These are phyloP conservation scores for Taphrina deformans DNA, from an alignment of 1,139 yeast species.

Conservation along the genomic window DNA sequence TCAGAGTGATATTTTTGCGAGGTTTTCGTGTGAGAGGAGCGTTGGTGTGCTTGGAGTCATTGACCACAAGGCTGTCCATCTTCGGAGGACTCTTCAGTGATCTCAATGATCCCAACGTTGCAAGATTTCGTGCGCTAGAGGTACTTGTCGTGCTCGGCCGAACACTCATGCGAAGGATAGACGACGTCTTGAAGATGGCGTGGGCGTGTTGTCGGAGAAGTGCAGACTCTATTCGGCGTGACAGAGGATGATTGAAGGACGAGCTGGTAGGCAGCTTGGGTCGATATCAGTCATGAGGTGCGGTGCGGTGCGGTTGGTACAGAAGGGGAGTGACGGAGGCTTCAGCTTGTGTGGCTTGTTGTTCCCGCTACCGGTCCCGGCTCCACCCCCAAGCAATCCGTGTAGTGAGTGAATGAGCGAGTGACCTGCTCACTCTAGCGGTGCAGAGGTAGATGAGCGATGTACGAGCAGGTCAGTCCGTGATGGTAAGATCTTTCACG, in stretches of 20 bases:
- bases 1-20: constrained; percentile 9
- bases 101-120: constrained; percentile 23
- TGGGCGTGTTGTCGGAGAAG: no score
- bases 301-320: no score
- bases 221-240: neutral
- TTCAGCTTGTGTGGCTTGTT: constrained; percentile 1
- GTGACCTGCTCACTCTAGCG: no score
- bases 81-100: constrained; percentile 21
- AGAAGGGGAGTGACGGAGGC: neutral
- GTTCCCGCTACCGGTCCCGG: constrained; percentile 9
- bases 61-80: constrained; percentile 16
- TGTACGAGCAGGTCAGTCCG: no score
- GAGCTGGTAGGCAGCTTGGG: no score
- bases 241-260: no score
- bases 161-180: neutral
- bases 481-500: no score
- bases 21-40: constrained; percentile 13
- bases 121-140: constrained; percentile 16
- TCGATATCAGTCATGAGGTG: no score
- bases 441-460: no score
- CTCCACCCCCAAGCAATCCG: neutral
- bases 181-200: neutral
- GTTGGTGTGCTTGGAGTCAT: constrained; percentile 5
- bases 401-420: no score
- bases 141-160: constrained; percentile 1